These are phyloP conservation scores for Boletus insuetus DNA, from an alignment of 768 basidiomycete species.

Conservation along the genomic window DNA sequence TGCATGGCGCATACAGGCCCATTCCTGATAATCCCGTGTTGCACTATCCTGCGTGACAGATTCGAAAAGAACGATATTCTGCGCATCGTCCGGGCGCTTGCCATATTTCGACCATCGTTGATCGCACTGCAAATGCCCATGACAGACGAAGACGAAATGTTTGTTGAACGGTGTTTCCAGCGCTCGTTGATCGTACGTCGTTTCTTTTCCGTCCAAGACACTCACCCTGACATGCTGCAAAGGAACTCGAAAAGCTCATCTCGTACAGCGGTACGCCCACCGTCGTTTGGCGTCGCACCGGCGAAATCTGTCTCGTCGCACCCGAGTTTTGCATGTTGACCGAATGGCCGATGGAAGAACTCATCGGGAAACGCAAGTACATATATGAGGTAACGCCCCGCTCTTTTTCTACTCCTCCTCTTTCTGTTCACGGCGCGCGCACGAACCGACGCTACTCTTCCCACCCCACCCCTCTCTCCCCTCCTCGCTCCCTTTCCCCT, in stretches of 20 bases:
- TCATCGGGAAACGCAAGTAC: constrained; percentile 57
- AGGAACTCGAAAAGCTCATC: constrained; percentile 97
- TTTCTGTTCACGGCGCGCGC: constrained; percentile 18
- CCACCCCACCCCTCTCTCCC: neutral
- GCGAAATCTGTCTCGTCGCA: constrained; percentile 95
- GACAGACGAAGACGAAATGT: constrained; percentile 93
- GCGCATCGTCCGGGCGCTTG: constrained; percentile 90
- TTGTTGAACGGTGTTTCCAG: constrained; percentile 95
- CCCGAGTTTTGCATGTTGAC: constrained; percentile 95
- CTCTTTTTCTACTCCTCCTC: constrained; percentile 9
- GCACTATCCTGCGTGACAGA: constrained; percentile 41
- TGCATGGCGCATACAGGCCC: constrained; percentile 32
- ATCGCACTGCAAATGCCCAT: constrained; percentile 98
- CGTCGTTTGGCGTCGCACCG: constrained; percentile 96
- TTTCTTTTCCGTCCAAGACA: neutral
- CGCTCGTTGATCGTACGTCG: constrained; percentile 76
- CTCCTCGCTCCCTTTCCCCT: neutral
- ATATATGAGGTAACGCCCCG: constrained; percentile 34
- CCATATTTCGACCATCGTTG: constrained; percentile 93
- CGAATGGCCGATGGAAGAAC: constrained; percentile 84
- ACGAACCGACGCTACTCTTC: constrained; percentile 4
- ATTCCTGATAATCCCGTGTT: constrained; percentile 35
- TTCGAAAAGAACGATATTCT: constrained; percentile 97
- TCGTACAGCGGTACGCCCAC: constrained; percentile 97
- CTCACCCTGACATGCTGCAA: constrained; percentile 1